Conservation (phyloP, 1,284 basidiomycete species). For the Irpex sp. region DNA sequence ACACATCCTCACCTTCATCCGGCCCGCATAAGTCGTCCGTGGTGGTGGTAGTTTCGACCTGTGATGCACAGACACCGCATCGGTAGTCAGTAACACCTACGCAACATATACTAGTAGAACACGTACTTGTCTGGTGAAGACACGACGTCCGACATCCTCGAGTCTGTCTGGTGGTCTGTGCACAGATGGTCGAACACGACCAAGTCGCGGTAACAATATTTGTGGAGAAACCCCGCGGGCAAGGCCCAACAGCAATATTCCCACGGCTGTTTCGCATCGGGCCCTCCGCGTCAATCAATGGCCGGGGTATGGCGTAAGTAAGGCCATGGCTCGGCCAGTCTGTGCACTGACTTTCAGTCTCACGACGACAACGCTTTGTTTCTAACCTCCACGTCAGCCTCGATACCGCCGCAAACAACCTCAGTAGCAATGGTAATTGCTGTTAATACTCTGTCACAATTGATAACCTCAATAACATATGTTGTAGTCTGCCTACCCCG, state of each 20-base stretch:
- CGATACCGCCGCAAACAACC: not conserved
- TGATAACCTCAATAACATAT: too few relatives aligned
- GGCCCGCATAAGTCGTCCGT: not conserved
- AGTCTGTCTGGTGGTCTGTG: not conserved
- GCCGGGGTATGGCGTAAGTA: not conserved
- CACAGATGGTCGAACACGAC: not conserved
- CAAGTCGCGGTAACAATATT: not conserved
- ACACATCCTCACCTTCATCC: not conserved
- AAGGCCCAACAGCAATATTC: not conserved
- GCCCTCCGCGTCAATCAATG: not conserved
- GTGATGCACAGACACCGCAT: not conserved
- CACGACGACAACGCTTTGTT: slow-evolving; percentile 1
- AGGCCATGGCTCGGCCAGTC: not conserved
- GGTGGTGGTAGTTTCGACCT: not conserved
- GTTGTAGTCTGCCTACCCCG: slow-evolving; percentile 74
- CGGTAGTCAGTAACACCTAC: not conserved
- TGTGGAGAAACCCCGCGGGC: not conserved
- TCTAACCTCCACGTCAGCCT: slow-evolving; percentile 12
- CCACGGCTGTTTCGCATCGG: not conserved
- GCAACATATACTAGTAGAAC: not conserved
- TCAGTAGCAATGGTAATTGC: too few relatives aligned
- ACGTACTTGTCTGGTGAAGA: not conserved
- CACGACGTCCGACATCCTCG: not conserved
- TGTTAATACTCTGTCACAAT: too few relatives aligned
- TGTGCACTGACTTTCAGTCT: not conserved